These are phyloP conservation scores for Talaromyces nanjingensis DNA, from an alignment of 495 filamentous ascomycete species.

Conservation along the genomic window DNA sequence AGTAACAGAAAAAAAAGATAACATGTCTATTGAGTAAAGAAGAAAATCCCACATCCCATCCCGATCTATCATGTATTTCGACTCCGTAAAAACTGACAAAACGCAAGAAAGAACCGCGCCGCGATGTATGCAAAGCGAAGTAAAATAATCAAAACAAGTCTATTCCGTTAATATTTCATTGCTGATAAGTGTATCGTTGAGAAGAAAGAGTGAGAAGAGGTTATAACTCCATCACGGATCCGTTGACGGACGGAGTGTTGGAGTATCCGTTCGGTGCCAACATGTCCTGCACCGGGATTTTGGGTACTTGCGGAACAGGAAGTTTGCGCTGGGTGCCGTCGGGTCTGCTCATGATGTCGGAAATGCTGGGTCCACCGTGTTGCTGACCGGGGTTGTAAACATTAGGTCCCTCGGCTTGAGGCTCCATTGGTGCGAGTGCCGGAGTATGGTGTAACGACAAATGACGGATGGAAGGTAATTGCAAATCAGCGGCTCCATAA, in stretches of 20 bases:
- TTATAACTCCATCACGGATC: conserved; percentile 33
- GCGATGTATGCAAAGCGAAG: not conserved
- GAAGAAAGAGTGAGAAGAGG: not conserved
- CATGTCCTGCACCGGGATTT: conserved; percentile 83
- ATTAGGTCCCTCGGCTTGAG: conserved; percentile 50
- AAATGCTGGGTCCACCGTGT: conserved; percentile 66
- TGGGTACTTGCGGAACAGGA: conserved; percentile 84
- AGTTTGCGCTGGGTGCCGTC: conserved; percentile 88
- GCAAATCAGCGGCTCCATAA: conserved; percentile 58
- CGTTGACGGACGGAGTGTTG: conserved; percentile 44
- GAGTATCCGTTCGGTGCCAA: conserved; percentile 62
- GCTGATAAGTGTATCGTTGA: not conserved
- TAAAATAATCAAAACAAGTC: conserved; percentile 3
- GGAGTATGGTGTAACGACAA: conserved; percentile 83
- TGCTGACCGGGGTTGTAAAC: conserved; percentile 48
- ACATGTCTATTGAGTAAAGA: not conserved
- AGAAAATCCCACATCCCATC: not conserved
- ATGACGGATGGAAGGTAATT: conserved; percentile 82
- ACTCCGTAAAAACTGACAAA: not conserved
- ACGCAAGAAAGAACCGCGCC: not conserved
- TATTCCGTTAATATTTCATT: conserved; percentile 3
- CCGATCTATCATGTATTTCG: conserved; percentile 1
- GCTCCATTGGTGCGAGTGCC: conserved; percentile 88
- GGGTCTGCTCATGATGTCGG: conserved; percentile 83
- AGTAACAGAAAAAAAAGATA: not conserved